Conservation (phyloP, 1,284 basidiomycete species). For the Leccinum griseonigrum region DNA sequence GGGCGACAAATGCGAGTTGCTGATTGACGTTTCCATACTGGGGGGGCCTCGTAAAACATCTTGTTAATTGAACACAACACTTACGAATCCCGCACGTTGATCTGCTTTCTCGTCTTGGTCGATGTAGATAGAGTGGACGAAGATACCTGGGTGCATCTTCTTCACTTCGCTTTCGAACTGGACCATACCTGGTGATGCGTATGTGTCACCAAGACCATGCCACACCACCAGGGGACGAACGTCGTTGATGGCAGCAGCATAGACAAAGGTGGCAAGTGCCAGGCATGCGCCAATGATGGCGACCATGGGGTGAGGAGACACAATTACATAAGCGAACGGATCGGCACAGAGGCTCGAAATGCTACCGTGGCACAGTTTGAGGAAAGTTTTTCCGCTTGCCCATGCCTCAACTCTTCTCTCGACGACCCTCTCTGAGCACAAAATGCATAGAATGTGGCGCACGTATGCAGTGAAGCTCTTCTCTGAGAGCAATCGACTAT, state of each 20-base stretch:
- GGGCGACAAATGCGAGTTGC: conserved; percentile 65
- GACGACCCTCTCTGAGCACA: neutral
- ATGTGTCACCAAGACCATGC: conserved; percentile 87
- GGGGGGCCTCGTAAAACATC: conserved; percentile 1
- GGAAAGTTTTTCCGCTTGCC: neutral
- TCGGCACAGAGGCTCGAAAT: neutral
- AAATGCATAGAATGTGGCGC: neutral
- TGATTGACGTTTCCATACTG: conserved; percentile 82
- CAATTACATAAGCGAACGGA: conserved; percentile 13
- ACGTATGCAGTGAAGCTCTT: neutral
- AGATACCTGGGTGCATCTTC: conserved; percentile 79
- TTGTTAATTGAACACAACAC: conserved; percentile 34
- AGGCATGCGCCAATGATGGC: conserved; percentile 11
- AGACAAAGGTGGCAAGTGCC: conserved; percentile 8
- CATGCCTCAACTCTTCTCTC: neutral
- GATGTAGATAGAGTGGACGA: conserved; percentile 79
- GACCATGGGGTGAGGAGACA: conserved; percentile 13
- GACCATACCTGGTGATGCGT: conserved; percentile 65
- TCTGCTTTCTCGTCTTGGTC: conserved; percentile 69
- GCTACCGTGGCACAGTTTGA: neutral
- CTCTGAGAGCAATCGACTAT: neutral
- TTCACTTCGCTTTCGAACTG: conserved; percentile 68
- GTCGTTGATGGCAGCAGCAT: conserved; percentile 13
- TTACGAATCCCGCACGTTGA: conserved; percentile 75
- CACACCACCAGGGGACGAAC: conserved; percentile 83